Percentiles rank a stretch among this genome's conserved stretches.
These are phyloP conservation scores for Aspergillus egyptiacus DNA, from an alignment of 495 filamentous ascomycete species.

Conservation along the genomic window DNA sequence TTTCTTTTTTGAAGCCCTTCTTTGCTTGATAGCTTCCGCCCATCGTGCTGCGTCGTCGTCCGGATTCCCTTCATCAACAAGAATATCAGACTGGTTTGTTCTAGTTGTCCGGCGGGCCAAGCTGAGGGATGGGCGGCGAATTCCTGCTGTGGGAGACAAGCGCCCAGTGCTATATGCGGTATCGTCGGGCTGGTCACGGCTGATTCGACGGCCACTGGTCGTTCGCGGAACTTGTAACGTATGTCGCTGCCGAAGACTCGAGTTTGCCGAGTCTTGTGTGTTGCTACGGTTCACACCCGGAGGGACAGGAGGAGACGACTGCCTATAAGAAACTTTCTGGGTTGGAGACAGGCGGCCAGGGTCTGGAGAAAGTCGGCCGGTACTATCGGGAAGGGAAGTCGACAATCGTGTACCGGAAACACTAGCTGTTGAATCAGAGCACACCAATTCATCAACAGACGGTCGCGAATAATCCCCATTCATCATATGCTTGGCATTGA, in stretches of 20 bases:
- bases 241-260: constrained; percentile 70
- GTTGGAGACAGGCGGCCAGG: constrained; percentile 34
- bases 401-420: constrained; percentile 28
- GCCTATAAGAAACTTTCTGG: constrained; percentile 53
- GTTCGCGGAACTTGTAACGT: constrained; percentile 77
- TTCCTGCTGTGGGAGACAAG: constrained; percentile 70
- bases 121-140: constrained; percentile 72
- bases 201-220: constrained; percentile 46
- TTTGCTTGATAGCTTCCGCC: constrained; percentile 88
- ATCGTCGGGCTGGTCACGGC: constrained; percentile 57
- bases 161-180: constrained; percentile 64
- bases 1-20: constrained; percentile 74
- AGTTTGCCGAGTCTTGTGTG: constrained; percentile 31
- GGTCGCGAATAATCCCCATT: constrained; percentile 38
- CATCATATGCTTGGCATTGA: constrained; percentile 31
- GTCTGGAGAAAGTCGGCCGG: constrained; percentile 36
- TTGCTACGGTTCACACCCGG: constrained; percentile 35
- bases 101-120: constrained; percentile 75
- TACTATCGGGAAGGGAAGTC: constrained; percentile 31
- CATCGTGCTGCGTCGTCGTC: constrained; percentile 89
- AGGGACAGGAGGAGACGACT: constrained; percentile 69
- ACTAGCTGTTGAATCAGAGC: constrained; percentile 26
- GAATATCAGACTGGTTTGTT: constrained; percentile 76
- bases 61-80: constrained; percentile 72
- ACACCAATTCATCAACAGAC: constrained; percentile 29